phyloP scores from a whole-genome alignment of 1,284 basidiomycete species.

The Rhizopogon hawkerae region DNA sequence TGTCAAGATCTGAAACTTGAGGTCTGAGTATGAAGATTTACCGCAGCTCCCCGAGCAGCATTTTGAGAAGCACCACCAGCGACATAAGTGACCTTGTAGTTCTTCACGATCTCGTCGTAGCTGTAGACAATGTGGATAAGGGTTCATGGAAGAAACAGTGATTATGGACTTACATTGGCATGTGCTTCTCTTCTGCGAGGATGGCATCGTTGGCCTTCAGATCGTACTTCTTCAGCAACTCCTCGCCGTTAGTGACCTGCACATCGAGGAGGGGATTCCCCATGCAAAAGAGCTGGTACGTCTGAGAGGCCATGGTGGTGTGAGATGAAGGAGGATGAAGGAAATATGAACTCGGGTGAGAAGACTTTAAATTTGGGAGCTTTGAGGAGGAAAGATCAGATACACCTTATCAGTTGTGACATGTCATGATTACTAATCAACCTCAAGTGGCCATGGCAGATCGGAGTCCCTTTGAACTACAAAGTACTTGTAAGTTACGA shows the following conservation, averaged over 20 bases:
- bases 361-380: background rate
- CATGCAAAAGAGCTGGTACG: slow-evolving; percentile 65
- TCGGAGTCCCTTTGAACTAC: no score
- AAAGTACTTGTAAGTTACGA: no score
- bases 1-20: slow-evolving; percentile 3
- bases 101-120: slow-evolving; percentile 81
- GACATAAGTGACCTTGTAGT: slow-evolving; percentile 81
- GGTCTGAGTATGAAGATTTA: slow-evolving; percentile 37
- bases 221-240: slow-evolving; percentile 82
- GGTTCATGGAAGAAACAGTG: background rate
- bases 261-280: slow-evolving; percentile 89
- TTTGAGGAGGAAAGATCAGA: background rate
- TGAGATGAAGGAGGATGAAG: background rate
- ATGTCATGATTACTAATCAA: background rate
- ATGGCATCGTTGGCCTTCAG: slow-evolving; percentile 97
- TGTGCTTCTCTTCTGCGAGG: slow-evolving; percentile 86
- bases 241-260: slow-evolving; percentile 78
- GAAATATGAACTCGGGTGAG: slow-evolving; percentile 3
- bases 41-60: slow-evolving; percentile 90
- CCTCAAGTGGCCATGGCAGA: no score
- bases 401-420: background rate
- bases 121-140: slow-evolving; percentile 31
- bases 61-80: slow-evolving; percentile 98
- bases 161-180: slow-evolving; percentile 55
- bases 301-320: slow-evolving; percentile 17